These are phyloP conservation scores for Arthrobotrys pseudoclavata DNA, from an alignment of 2,329 filamentous ascomycete genomes.

Conservation along the genomic window DNA sequence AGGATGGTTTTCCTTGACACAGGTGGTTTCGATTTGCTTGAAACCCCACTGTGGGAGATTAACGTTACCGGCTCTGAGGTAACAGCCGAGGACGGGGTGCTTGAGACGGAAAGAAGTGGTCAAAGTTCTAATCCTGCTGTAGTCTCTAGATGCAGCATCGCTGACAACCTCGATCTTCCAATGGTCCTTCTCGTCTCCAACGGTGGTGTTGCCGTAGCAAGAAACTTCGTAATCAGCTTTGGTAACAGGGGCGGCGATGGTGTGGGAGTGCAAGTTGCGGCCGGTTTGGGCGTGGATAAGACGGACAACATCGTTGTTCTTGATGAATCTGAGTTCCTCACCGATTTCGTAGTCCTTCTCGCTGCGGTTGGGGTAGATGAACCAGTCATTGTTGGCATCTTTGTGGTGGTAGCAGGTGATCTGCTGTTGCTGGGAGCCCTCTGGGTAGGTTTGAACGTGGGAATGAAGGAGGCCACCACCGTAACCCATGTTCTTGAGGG, in stretches of 20 bases:
- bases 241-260: conserved; percentile 86
- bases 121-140: conserved; percentile 86
- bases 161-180: conserved; percentile 93
- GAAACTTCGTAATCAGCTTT: conserved; percentile 95
- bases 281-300: conserved; percentile 95
- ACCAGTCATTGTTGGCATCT: conserved; percentile 99
- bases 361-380: conserved; percentile 92
- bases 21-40: conserved; percentile 98
- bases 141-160: conserved; percentile 88
- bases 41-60: conserved; percentile 99
- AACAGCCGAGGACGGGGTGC: conserved; percentile 86
- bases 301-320: conserved; percentile 82
- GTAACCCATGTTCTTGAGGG: conserved; percentile 99
- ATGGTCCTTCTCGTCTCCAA: conserved; percentile 98
- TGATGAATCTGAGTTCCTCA: conserved; percentile 79
- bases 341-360: conserved; percentile 80
- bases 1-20: conserved; percentile 91
- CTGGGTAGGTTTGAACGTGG: conserved; percentile 94
- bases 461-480: conserved; percentile 96
- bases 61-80: conserved; percentile 92
- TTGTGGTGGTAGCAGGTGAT: conserved; percentile 99
- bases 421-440: conserved; percentile 94
- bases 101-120: conserved; percentile 92
- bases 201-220: conserved; percentile 92
- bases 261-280: conserved; percentile 95